Evolutionary conservation across 495 filamentous ascomycete species (phyloP), one percentile per base, ranked within the genome.

Genomic region (Aspergillus funiculosus): DNA sequence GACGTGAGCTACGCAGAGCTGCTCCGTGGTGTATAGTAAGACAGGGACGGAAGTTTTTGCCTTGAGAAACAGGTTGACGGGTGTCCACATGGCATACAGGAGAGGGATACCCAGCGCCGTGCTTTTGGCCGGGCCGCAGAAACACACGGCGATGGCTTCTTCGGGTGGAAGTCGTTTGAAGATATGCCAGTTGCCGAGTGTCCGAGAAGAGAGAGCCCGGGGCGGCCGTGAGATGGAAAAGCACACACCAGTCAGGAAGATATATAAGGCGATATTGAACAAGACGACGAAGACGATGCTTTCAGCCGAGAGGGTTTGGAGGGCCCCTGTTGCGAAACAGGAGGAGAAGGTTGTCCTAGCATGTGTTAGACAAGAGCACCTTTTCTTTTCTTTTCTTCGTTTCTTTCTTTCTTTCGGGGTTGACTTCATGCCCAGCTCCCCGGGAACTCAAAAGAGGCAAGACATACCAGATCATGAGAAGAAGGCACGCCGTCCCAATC

Each of bases 121-220:
- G 34, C 74, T 79, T 55, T 79, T 79, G 17, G 76, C 74, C 1
- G 76, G 74, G 1, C 71, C 75, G 45, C 76, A 79, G 56, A 77
- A 78, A 48, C 76, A 79, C 1, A 77, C 68, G 5, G 74, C 74
- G 45, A 78, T 68, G 1, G 75, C 69, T 39, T 76, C 69, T 37
- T 73, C 67, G 2, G 66, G 60, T 0, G 71, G 51, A 51, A 77
- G 66, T 29, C 53, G 62, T 42, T 54, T 62, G 26, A 77, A 60
- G 0, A 66, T 20, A 9, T 45, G 50, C 20, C 56, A 50, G 0
- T 50, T 50, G 53, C 60, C 61, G n/a, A 32, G 17, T 3, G 4
- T 30, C 7, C 46, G 40, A 11, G 50, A 50, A 1, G 26, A 40
- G 5, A 70, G 54, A 0, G 46, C 20, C 6, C 30, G 37, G 1